Evolutionary conservation across 345 rosid species (phyloP).

Genomic region (Excoecaria cochinchinensis): DNA sequence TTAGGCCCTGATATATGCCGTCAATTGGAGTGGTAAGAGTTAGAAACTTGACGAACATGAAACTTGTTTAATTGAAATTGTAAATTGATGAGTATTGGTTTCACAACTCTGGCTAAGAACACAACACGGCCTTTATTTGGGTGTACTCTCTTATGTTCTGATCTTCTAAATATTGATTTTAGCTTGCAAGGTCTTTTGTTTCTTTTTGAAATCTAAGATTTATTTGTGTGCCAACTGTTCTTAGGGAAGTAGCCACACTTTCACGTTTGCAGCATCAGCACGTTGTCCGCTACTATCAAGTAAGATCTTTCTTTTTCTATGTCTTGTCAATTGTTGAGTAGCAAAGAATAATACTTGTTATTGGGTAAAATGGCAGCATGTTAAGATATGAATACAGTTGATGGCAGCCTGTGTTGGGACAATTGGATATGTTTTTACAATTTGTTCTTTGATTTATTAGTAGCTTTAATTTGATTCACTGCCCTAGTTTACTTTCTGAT

Average conservation of each 20-base stretch:
- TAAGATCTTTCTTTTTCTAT: slow-evolving; percentile 26
- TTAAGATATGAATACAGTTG: not conserved
- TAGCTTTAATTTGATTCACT: not conserved
- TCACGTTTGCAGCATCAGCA: slow-evolving; percentile 98
- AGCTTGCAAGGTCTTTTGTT: not conserved
- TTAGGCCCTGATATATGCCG: too few species aligned
- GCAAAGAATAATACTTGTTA: not conserved
- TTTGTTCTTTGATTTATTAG: not conserved
- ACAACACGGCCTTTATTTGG: too few species aligned
- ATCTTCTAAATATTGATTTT: not conserved
- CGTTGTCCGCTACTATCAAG: slow-evolving; percentile 99
- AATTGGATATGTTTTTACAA: not conserved
- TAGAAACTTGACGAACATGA: too few species aligned
- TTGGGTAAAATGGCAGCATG: not conserved
- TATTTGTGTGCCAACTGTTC: slow-evolving; percentile 30
- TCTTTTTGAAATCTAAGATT: slow-evolving; percentile 10
- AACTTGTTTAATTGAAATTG: too few species aligned
- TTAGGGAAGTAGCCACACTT: slow-evolving; percentile 96
- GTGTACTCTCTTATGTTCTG: slow-evolving; percentile 10
- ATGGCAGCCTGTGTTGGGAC: not conserved
- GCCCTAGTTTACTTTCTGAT: not conserved
- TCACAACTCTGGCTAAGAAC: not conserved
- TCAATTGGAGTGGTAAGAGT: too few species aligned
- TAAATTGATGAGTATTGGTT: too few species aligned
- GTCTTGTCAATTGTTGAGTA: slow-evolving; percentile 18